A percentile compares a stretch with the other conserved stretches of the same genome.
These are phyloP conservation scores for Lentinula raphanica DNA, from an alignment of 768 basidiomycete species.

Conservation along the genomic window DNA sequence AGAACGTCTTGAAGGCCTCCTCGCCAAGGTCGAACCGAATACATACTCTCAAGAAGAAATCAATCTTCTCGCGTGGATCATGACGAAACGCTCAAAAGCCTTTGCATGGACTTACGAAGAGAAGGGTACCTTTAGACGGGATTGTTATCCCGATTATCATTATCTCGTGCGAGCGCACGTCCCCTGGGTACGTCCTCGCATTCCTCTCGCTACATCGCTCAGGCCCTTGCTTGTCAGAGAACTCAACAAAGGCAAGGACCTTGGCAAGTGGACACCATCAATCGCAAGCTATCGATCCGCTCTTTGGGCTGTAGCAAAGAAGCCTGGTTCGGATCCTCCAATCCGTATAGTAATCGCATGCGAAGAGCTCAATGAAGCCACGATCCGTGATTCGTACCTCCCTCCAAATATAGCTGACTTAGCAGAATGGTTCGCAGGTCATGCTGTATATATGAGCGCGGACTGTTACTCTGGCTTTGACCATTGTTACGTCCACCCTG, in stretches of 20 bases:
- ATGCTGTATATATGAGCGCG: constrained; percentile 17
- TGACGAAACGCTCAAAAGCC: constrained; percentile 9
- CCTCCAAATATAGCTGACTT: constrained; percentile 22
- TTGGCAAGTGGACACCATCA: constrained; percentile 19
- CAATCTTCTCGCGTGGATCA: constrained; percentile 13
- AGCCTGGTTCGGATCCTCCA: too few species aligned
- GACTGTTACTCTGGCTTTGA: constrained; percentile 32
- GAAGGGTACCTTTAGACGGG: constrained; percentile 22
- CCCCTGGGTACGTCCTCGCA: constrained; percentile 25
- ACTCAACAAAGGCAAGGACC: constrained; percentile 13
- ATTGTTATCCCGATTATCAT: constrained; percentile 29
- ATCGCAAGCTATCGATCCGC: constrained; percentile 18
- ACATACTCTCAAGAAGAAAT: constrained; percentile 10
- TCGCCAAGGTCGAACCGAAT: constrained; percentile 10
- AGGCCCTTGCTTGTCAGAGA: constrained; percentile 16
- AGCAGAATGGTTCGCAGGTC: constrained; percentile 19
- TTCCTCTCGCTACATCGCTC: constrained; percentile 21
- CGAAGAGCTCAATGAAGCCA: constrained; percentile 28
- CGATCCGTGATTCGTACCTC: constrained; percentile 21
- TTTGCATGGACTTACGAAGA: constrained; percentile 23
- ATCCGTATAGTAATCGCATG: constrained; percentile 27
- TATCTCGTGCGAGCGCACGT: constrained; percentile 27
- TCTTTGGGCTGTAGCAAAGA: constrained; percentile 22
- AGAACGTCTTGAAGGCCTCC: constrained; percentile 12
- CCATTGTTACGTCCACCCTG: constrained; percentile 16